Evolutionary conservation across 2,329 filamentous ascomycete species (phyloP).

Genomic region (Cryphonectria naterciae): DNA sequence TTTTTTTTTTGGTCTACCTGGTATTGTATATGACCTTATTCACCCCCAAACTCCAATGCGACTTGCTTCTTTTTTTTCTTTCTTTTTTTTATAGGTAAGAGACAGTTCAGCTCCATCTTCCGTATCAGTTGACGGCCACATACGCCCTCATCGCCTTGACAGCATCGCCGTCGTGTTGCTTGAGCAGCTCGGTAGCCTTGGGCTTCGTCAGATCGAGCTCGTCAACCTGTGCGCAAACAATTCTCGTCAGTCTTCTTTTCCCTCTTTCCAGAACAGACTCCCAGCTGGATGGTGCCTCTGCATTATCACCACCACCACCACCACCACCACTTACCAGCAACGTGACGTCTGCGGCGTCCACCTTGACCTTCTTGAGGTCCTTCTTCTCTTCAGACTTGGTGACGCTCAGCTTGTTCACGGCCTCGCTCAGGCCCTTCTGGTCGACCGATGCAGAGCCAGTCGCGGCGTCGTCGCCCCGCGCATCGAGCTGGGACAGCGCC

Average conservation of each 20-base stretch:
- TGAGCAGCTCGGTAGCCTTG: constrained; percentile 76
- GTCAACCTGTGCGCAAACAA: constrained; percentile 57
- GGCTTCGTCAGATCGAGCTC: constrained; percentile 72
- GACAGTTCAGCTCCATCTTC: neutral
- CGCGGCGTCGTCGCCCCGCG: constrained; percentile 49
- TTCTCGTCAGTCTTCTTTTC: neutral
- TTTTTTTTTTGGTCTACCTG: constrained; percentile 2
- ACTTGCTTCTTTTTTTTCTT: neutral
- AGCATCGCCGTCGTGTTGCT: constrained; percentile 70
- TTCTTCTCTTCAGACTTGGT: constrained; percentile 46
- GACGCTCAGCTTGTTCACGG: constrained; percentile 66
- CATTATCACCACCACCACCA: constrained; percentile 35
- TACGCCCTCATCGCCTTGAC: constrained; percentile 69
- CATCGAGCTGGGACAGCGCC: constrained; percentile 72
- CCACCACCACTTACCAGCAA: constrained; percentile 60
- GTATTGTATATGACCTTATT: neutral
- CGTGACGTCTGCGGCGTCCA: constrained; percentile 72
- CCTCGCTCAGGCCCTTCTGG: constrained; percentile 70
- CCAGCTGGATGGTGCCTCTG: neutral
- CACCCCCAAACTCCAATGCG: neutral
- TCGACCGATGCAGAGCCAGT: constrained; percentile 62
- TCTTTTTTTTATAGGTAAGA: neutral
- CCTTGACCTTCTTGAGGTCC: constrained; percentile 67
- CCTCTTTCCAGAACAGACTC: neutral
- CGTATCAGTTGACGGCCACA: constrained; percentile 33